phyloP scores from a whole-genome alignment of 2,329 filamentous ascomycete genomes.

The Rhexocercosporidium sp. region DNA sequence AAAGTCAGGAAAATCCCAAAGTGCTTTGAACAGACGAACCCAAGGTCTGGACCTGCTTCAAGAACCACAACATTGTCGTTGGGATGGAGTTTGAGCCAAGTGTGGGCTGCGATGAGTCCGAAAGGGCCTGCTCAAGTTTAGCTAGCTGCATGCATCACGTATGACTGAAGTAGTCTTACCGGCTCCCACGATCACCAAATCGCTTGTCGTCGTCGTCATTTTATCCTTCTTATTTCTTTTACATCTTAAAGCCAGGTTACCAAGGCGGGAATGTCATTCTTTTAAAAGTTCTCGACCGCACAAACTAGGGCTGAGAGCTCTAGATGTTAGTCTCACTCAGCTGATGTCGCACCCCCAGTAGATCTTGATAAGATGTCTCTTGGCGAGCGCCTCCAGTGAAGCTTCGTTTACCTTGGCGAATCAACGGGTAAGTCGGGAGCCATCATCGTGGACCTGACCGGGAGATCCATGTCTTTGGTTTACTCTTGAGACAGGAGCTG shows the following conservation, averaged over 20 bases:
- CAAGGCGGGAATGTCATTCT: neutral
- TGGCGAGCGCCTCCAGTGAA: neutral
- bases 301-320: neutral
- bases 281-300: neutral
- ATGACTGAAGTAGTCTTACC: neutral
- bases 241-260: too few relatives aligned
- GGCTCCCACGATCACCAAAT: conserved; percentile 17
- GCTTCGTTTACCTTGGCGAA: neutral
- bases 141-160: neutral
- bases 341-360: neutral
- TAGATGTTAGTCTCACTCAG: conserved; percentile 7
- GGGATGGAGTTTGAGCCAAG: conserved; percentile 28
- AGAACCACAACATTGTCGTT: conserved; percentile 21
- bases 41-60: conserved; percentile 24
- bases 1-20: neutral
- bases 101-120: conserved; percentile 25
- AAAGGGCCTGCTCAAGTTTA: conserved; percentile 16
- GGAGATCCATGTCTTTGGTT: neutral
- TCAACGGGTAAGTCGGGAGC: neutral
- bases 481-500: too few relatives aligned
- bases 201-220: neutral
- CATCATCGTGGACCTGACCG: neutral
- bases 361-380: neutral
- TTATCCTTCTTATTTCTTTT: neutral
- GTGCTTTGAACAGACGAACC: neutral